phyloP scores from a whole-genome alignment of 129 eudicot species.

The Centaurea solstitialis region DNA sequence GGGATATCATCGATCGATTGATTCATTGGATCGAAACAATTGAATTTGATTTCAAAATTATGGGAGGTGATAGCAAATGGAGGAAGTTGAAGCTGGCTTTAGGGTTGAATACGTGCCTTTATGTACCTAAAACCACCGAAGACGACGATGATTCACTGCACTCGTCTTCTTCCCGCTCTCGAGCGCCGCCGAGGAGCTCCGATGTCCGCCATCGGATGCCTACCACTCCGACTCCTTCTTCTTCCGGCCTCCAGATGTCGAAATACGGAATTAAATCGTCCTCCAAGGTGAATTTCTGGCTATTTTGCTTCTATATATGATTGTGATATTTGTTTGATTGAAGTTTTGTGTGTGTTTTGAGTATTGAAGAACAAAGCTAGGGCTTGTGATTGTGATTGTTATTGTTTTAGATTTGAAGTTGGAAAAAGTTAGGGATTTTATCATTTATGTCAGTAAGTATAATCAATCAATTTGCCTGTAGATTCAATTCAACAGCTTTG shows the following conservation, averaged over 20 bases:
- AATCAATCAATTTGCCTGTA: background rate
- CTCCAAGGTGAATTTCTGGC: slow-evolving; percentile 43
- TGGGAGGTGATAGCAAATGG: slow-evolving; percentile 80
- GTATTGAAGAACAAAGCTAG: background rate
- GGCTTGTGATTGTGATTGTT: background rate
- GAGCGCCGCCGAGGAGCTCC: slow-evolving; percentile 40
- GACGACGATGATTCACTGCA: slow-evolving; percentile 49
- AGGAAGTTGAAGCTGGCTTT: slow-evolving; percentile 71
- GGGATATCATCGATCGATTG: background rate
- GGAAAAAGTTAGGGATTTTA: background rate
- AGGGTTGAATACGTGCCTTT: slow-evolving; percentile 60
- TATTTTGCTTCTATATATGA: background rate
- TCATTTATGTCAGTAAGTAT: background rate
- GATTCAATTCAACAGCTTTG: background rate
- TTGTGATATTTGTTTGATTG: background rate
- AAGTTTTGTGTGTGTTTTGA: background rate
- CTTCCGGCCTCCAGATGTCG: slow-evolving; percentile 77
- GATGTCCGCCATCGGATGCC: slow-evolving; percentile 52
- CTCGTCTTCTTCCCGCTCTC: slow-evolving; percentile 30
- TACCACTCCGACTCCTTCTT: slow-evolving; percentile 85
- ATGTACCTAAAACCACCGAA: slow-evolving; percentile 57
- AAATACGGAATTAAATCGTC: slow-evolving; percentile 66
- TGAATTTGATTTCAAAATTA: background rate
- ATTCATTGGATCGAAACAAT: background rate
- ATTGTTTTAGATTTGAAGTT: slow-evolving; percentile 5